Evolutionary conservation across 2,329 filamentous ascomycete genomes (phyloP), one percentile per base, ranked within the genome.

Genomic region (Fusarium austroafricanum): DNA sequence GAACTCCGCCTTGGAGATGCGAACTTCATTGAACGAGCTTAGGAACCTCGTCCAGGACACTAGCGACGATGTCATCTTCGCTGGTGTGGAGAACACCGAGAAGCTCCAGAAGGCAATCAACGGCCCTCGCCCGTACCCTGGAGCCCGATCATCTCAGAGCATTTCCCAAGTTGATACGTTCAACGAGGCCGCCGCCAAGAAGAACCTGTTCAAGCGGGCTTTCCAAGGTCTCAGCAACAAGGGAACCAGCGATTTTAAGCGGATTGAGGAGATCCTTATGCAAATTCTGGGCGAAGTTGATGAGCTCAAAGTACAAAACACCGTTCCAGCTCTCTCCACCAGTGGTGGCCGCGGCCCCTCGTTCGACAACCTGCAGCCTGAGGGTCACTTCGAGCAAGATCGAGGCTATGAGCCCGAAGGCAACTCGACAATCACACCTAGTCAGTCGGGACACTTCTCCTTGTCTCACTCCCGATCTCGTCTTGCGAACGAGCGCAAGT

Each of bases 1-100:
- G 64, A 91, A 95, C 61, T 94, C 94, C 55, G 95, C 96, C 6
- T 91, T 96, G 14, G 96, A 99, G 80, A 98, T 98, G 94, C 93
- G 95, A 68, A 96, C 92, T 71, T 96, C 93, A 1, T 97, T 98
- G 76, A 93, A 97, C 70, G 94, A 97, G 73, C 92, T 99, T 86
- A 97, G 96, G 83, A 92, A 90, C 68, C 91, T 97, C 75, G 91
- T 99, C 64, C 91, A 92, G 49, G 92, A 96, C 69, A 95, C 96
- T 62, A 77, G 79, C 7, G 95, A 97, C 75, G 92, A 93, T 61
- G 87, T 94, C 74, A 92, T 98, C 74, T 93, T 97, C 79, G 90
- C 92, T 38, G 90, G 92, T 66, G 92, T 92, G n/a, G 92, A 92
- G 73, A 93, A 95, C 75, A 95, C 95, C 12, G 94, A 97, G 67